Evolutionary conservation across 208 protist genomes (phyloP), one percentile per base, ranked within the genome.

Genomic region (Trypanosoma cruzi): DNA sequence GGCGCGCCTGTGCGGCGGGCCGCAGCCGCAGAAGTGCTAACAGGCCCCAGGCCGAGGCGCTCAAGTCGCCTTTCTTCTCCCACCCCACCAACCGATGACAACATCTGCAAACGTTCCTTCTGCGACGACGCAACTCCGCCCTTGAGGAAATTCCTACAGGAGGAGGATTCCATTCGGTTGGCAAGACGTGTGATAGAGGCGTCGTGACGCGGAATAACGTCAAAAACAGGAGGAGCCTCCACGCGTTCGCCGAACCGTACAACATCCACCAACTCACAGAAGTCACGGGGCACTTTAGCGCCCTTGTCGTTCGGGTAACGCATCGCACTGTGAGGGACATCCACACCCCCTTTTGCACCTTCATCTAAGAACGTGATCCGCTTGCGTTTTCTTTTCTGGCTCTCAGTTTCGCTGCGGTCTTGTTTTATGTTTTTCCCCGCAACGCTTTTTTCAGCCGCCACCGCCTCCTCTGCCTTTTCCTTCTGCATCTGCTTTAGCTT

Each of bases 221-320:
- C 84, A 50, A 96, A 94, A n/a, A 92, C 84, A 11, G 91, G 91
- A 46, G 91, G 91, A 13, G 88, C 91, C 71, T 93, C 88, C 3
- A 93, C 88, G 3, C 91, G 86, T 68, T 96, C 88, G 26, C 88
- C 88, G 73, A 84, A 94, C 26, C 86, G 84, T 18, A 94, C 88
- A 20, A 96, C 81, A 77, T 96, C 90, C 1, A 96, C 86, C 49
- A 96, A 56, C 34, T 96, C 88, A 67, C 88, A 86, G 52, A 94
- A 96, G 42, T 96, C 90, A 36, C 78, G 69, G 8, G 59, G 56
- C n/a, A 31, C 37, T 20, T 58, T 56, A 29, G 24, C 22, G 53
- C 64, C 54, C n/a, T 65, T 73, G 53, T 80, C 73, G 18, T 73
- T 72, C 26, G 84, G 84, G 62, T 71, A 88, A 31, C 79, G 75